Percentiles rank a stretch among this genome's conserved stretches.
These are phyloP conservation scores for Chenopodium formosanum DNA, from an alignment of 148 eudicot genomes.

Conservation along the genomic window DNA sequence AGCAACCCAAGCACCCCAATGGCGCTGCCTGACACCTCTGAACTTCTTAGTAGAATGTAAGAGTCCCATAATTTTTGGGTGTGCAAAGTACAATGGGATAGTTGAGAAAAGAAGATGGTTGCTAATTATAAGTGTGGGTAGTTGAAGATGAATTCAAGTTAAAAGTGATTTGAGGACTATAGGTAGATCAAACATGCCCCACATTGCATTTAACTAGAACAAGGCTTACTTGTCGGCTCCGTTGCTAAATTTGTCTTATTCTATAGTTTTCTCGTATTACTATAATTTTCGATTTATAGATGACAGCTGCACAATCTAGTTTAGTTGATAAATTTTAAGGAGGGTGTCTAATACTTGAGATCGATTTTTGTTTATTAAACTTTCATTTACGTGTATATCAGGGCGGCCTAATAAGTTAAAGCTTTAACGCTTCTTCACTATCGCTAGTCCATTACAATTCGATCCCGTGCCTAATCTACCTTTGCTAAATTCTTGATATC, in stretches of 20 bases:
- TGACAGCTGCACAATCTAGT: no score
- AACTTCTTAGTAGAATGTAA: slow-evolving; percentile 56
- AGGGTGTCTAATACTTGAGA: no score
- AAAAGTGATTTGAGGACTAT: not conserved
- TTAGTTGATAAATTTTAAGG: not conserved
- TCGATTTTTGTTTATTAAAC: no score
- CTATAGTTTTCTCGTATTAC: not conserved
- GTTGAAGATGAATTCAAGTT: not conserved
- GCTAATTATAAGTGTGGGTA: slow-evolving; percentile 6
- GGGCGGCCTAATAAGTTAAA: no score
- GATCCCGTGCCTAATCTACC: no score
- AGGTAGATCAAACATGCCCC: not conserved
- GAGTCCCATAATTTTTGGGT: slow-evolving; percentile 20
- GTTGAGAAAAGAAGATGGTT: not conserved
- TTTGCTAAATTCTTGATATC: no score
- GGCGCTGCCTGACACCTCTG: slow-evolving; percentile 77
- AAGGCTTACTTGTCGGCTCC: not conserved
- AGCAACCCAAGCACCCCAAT: slow-evolving; percentile 79
- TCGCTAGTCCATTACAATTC: no score
- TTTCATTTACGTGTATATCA: no score
- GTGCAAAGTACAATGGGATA: not conserved
- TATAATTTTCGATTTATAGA: no score
- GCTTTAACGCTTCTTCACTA: no score
- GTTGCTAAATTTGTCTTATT: not conserved
- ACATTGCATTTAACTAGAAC: not conserved